These are phyloP conservation scores for Suillus brevipes DNA, from an alignment of 768 basidiomycete species.

Conservation along the genomic window DNA sequence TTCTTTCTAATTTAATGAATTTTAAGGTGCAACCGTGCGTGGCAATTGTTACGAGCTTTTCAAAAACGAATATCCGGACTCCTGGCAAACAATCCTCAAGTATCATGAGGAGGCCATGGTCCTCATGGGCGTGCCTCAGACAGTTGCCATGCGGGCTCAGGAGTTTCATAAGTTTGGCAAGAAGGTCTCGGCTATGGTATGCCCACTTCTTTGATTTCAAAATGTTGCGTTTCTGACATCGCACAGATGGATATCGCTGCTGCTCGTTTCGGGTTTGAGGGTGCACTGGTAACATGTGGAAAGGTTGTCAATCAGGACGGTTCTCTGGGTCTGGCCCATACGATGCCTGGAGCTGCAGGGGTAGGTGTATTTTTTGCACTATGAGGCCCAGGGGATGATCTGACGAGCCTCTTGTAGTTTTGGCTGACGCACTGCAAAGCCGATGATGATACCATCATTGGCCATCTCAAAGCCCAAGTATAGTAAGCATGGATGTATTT, in stretches of 20 bases:
- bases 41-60: not conserved
- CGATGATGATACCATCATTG: conserved; percentile 3
- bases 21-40: not conserved
- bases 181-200: not conserved
- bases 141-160: not conserved
- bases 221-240: not conserved
- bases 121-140: not conserved
- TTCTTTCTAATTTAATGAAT: not conserved
- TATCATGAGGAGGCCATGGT: not conserved
- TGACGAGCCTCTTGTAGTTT: conserved; percentile 6
- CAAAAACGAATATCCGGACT: not conserved
- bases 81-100: not conserved
- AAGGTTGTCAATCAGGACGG: conserved; percentile 11
- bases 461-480: conserved; percentile 12
- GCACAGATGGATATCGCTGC: not conserved
- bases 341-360: not conserved
- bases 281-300: conserved; percentile 12
- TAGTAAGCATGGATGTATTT: conserved; percentile 10
- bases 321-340: conserved; percentile 1
- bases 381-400: not conserved
- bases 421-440: conserved; percentile 4
- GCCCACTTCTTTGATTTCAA: not conserved
- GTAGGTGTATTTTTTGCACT: conserved; percentile 1
- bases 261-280: conserved; percentile 11
- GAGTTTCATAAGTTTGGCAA: not conserved